phyloP scores from a whole-genome alignment of 108 stramenopile species.

The Fragilaria radians region DNA sequence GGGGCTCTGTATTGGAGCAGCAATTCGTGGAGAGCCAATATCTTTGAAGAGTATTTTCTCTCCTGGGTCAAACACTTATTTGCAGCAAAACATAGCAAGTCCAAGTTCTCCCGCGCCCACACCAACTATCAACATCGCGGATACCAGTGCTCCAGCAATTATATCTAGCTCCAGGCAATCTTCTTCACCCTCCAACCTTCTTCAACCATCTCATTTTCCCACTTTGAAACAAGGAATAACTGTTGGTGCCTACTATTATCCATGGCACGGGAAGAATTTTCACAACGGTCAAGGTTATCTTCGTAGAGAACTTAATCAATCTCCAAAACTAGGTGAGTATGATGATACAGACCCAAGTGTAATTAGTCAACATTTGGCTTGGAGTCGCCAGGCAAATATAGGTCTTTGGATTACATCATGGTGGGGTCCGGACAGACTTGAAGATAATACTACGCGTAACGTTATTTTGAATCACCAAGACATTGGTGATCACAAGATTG shows the following conservation, averaged over 20 bases:
- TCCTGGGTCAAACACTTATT: too few relatives aligned
- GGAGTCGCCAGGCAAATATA: slow-evolving; percentile 42
- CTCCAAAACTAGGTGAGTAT: slow-evolving; percentile 28
- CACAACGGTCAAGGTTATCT: slow-evolving; percentile 24
- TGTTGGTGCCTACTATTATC: slow-evolving; percentile 42
- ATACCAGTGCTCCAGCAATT: too few relatives aligned
- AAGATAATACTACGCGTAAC: slow-evolving; percentile 15
- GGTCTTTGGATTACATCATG: slow-evolving; percentile 33
- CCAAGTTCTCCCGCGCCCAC: too few relatives aligned
- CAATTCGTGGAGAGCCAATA: too few relatives aligned
- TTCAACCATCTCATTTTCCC: not conserved
- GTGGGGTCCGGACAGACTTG: slow-evolving; percentile 29
- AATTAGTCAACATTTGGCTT: slow-evolving; percentile 30
- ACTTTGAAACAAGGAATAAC: slow-evolving; percentile 1
- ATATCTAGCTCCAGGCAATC: too few relatives aligned
- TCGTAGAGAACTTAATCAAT: slow-evolving; percentile 18
- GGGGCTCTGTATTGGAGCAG: too few relatives aligned
- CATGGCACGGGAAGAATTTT: slow-evolving; percentile 26
- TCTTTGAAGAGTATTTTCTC: too few relatives aligned
- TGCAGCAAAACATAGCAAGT: too few relatives aligned
- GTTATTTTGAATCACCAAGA: slow-evolving; percentile 15
- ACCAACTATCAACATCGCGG: too few relatives aligned
- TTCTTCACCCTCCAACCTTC: too few relatives aligned
- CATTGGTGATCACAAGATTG: slow-evolving; percentile 8
- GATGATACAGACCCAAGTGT: slow-evolving; percentile 26